Evolutionary conservation across 2,329 filamentous ascomycete genomes (phyloP), one percentile per base, ranked within the genome.

Genomic region (Cytospora piceae): DNA sequence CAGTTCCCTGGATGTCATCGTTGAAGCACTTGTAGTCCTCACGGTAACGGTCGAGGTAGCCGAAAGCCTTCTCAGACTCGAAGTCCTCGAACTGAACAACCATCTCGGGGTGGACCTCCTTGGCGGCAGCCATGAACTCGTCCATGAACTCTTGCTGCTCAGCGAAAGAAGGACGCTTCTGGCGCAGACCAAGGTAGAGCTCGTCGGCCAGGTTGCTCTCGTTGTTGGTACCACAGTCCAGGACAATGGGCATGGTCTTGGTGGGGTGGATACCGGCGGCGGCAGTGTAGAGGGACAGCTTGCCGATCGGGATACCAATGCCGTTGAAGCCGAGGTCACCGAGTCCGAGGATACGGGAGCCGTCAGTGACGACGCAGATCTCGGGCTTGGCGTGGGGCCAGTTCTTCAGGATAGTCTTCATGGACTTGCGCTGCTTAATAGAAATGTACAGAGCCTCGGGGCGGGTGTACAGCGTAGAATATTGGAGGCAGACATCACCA

Each of bases 1-100:
- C 95, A 72, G 95, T 98, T 71, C 94, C 94, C 82, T 98, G 94
- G 75, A 99, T 95, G 76, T 99, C 94, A 75, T 98, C 95, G 78
- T 98, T 98, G 87, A 99, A 99, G 85, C 92, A 96, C 78, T 92
- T 94, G 83, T 97, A 94, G 70, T 84, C 86, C 76, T 94, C 84
- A 72, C 92, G 90, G 81, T 98, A 98, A 67, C 93, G 88, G 76
- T 95, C 91, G 51, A 98, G 86, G 74, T 96, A 94, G 69, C 91
- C 90, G 86, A 98, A 99, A 56, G 95, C 94, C 79, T 89, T 89
- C 72, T 87, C 85, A 74, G 94, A 96, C 83, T 98, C 96, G 79
- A 97, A 98, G 76, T 98, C 95, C 78, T 98, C 94, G 73, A 97
- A 98, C 77, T 98, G 95, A 69, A 98, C 92, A 55, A 90, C 78